Evolutionary conservation across 148 eudicot genomes (phyloP).

Genomic region (Agrostemma githago): DNA sequence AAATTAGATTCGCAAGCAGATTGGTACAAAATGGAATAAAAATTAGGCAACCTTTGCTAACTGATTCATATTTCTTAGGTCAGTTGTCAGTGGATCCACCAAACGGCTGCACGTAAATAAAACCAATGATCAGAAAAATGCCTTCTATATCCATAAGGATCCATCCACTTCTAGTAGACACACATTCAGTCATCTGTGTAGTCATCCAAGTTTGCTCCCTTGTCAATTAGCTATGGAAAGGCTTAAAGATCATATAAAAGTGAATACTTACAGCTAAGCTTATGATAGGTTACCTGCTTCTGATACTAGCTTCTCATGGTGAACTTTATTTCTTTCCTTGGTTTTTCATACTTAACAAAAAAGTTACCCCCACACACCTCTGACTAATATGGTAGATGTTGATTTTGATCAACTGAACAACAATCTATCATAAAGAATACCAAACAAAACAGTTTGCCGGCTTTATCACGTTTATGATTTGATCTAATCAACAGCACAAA

Average conservation of each 20-base stretch:
- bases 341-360: background rate
- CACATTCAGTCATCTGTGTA: background rate
- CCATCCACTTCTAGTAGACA: background rate
- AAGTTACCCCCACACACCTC: background rate
- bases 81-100: constrained; percentile 82
- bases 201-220: background rate
- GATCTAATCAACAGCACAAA: background rate
- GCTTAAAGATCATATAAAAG: background rate
- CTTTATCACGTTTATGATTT: background rate
- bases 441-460: background rate
- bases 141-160: constrained; percentile 7
- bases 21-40: constrained; percentile 1
- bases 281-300: background rate
- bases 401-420: no score
- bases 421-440: no score
- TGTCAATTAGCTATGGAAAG: background rate
- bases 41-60: constrained; percentile 72
- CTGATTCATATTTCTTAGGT: constrained; percentile 82
- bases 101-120: constrained; percentile 55
- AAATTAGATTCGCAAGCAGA: background rate
- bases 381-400: background rate
- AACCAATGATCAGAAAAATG: constrained; percentile 10
- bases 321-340: background rate
- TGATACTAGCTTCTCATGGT: background rate
- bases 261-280: background rate